A percentile compares a stretch with the other conserved stretches of the same genome.
These are phyloP conservation scores for Chlorociboria aeruginascens DNA, from an alignment of 495 filamentous ascomycete genomes.

Conservation along the genomic window DNA sequence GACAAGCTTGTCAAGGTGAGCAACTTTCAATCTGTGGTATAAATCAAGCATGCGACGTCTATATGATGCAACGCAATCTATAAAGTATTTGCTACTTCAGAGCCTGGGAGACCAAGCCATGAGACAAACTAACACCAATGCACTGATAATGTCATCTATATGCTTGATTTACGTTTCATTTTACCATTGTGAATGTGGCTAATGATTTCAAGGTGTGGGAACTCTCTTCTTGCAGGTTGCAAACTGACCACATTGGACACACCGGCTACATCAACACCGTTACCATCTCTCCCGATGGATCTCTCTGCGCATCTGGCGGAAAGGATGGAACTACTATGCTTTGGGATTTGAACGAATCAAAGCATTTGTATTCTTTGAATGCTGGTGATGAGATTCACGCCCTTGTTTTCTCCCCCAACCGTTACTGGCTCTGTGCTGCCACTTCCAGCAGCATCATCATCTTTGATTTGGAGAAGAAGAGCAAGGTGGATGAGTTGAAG, in stretches of 20 bases:
- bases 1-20: slow-evolving; percentile 99
- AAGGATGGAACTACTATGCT: slow-evolving; percentile 99
- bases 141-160: slow-evolving; percentile 50
- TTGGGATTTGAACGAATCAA: slow-evolving; percentile 99
- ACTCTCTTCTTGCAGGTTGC: slow-evolving; percentile 95
- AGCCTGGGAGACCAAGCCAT: slow-evolving; percentile 69
- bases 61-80: slow-evolving; percentile 74
- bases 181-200: slow-evolving; percentile 2
- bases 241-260: slow-evolving; percentile 99
- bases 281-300: slow-evolving; percentile 99
- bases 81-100: slow-evolving; percentile 99
- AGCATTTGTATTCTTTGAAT: slow-evolving; percentile 99
- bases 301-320: slow-evolving; percentile 96
- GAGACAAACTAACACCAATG: slow-evolving; percentile 92
- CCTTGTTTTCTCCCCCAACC: slow-evolving; percentile 99
- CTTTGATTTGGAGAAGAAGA: slow-evolving; percentile 99
- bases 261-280: slow-evolving; percentile 99
- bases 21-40: background rate
- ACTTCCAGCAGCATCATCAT: slow-evolving; percentile 97
- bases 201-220: slow-evolving; percentile 75
- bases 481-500: slow-evolving; percentile 99
- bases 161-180: slow-evolving; percentile 15
- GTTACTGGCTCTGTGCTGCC: slow-evolving; percentile 99
- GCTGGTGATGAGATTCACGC: slow-evolving; percentile 99
- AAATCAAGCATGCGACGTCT: slow-evolving; percentile 14